Base-by-base conservation (phyloP, 192 early-diverging fungal species). In the Entomortierella lignicola region DNA sequence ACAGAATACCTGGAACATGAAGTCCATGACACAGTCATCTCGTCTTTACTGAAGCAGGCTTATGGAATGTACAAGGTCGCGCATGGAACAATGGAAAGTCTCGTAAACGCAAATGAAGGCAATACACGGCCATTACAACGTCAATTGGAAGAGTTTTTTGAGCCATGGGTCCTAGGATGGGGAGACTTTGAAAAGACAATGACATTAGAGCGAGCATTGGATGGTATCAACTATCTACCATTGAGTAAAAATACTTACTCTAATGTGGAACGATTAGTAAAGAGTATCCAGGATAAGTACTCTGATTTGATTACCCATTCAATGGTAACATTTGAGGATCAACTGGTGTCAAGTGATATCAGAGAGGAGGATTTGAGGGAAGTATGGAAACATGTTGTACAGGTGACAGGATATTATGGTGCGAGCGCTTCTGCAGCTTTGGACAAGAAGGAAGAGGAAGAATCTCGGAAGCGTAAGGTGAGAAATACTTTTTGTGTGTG, bases 151-250 rank as follows among this genome's bases (percentile, higher is more conserved):
- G 88, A 89, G 56, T 89, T 89, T 62, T 89, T 87, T 50, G 82
- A 82, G 2, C 67, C 82, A n/a, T 89, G 88, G 88, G 86, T 89
- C 41, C 82, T 82, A 66, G 68, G 85, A 26, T 88, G 86, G 88
- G 44, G 44, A 2, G 83, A 89, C 57, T 89, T 87, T 77, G 85
- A 86, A 25, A 77, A 77, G 39, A 23, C 66, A 0, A 79, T 79
- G 75, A 79, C 57, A 8, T 23, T 79, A 13, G 75, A 79, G 27
- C 43, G 55, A 21, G 63, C 75, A 15, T 17, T 79, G 11, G 75
- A 79, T 32, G 75, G 75, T 8, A 70, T 79, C 34, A 58, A 66
- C 4, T 79, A 79, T 21, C 64, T 79, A 42, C 75, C 75, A 29
- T 23, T 79, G 67, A 60, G 62, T 13, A 41, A 52, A 29, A 29